Percentiles rank a stretch among this genome's conserved stretches.
Conservation (phyloP, 1,284 basidiomycete genomes). For the Trichosporon inkin region DNA sequence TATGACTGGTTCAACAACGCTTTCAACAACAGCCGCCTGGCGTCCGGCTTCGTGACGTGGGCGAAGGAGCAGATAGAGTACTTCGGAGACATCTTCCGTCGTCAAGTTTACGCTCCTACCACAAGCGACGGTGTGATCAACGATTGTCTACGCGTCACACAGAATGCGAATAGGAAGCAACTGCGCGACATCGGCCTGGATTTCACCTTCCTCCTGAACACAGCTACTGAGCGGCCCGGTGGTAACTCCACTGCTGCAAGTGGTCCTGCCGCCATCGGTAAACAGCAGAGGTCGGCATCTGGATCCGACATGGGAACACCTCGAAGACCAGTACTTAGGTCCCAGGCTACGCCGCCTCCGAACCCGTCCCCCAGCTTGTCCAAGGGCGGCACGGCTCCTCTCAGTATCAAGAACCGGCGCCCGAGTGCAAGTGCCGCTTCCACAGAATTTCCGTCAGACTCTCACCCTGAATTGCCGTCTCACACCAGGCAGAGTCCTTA, state of each 20-base stretch:
- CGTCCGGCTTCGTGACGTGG: constrained; percentile 93
- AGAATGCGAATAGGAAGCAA: constrained; percentile 75
- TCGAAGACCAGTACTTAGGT: neutral
- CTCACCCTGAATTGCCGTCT: neutral
- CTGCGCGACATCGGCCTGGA: constrained; percentile 88
- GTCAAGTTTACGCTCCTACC: constrained; percentile 83
- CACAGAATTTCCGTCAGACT: neutral
- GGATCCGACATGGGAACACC: neutral
- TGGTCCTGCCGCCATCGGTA: neutral
- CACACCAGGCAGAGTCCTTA: neutral
- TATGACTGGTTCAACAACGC: constrained; percentile 96
- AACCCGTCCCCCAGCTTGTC: constrained; percentile 6
- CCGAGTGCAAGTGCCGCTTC: neutral
- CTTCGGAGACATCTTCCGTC: constrained; percentile 79
- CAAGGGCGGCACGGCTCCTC: constrained; percentile 21
- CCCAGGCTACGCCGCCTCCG: neutral
- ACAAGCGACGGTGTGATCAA: constrained; percentile 64
- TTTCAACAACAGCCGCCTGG: constrained; percentile 90
- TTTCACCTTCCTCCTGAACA: constrained; percentile 77
- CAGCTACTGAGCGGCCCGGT: constrained; percentile 56
- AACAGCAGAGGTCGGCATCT: neutral
- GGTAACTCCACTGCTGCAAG: neutral
- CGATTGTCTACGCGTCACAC: constrained; percentile 70
- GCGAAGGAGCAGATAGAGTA: constrained; percentile 78
- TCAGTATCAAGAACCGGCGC: constrained; percentile 18